Conservation (phyloP, 2,329 filamentous ascomycete genomes). For the Niveomyces coronatus region DNA sequence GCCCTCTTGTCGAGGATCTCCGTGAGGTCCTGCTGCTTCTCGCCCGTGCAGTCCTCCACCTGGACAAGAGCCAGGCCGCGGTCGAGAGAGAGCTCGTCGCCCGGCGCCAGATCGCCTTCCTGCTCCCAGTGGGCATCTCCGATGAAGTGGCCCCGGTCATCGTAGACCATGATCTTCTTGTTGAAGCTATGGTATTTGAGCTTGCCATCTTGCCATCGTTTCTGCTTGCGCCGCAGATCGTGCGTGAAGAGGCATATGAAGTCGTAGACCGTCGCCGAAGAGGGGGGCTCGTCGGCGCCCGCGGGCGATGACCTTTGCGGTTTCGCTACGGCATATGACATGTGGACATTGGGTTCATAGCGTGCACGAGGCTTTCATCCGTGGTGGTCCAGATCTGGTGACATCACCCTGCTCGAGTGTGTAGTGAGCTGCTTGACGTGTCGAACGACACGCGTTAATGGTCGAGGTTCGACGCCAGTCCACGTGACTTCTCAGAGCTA, state of each 20-base stretch:
- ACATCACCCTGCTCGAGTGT: background rate
- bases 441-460: slow-evolving; percentile 9
- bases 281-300: slow-evolving; percentile 22
- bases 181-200: slow-evolving; percentile 88
- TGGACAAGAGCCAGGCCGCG: slow-evolving; percentile 67
- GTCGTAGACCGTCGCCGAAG: slow-evolving; percentile 66
- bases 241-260: slow-evolving; percentile 81
- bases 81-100: slow-evolving; percentile 74
- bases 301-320: slow-evolving; percentile 3
- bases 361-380: slow-evolving; percentile 5
- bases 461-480: slow-evolving; percentile 8
- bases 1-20: slow-evolving; percentile 61
- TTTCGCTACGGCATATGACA: slow-evolving; percentile 10
- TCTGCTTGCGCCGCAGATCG: slow-evolving; percentile 76
- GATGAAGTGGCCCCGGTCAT: slow-evolving; percentile 67
- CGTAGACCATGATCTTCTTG: slow-evolving; percentile 81
- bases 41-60: slow-evolving; percentile 65
- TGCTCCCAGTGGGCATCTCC: slow-evolving; percentile 77
- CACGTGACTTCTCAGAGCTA: slow-evolving; percentile 7
- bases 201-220: slow-evolving; percentile 87
- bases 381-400: slow-evolving; percentile 11
- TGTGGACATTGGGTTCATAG: background rate
- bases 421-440: slow-evolving; percentile 2
- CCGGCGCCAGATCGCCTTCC: slow-evolving; percentile 59
- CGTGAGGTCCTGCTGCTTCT: slow-evolving; percentile 66